Evolutionary conservation across 2,329 filamentous ascomycete genomes (phyloP), one percentile per base, ranked within the genome.

Genomic region (Fusarium sp.): DNA sequence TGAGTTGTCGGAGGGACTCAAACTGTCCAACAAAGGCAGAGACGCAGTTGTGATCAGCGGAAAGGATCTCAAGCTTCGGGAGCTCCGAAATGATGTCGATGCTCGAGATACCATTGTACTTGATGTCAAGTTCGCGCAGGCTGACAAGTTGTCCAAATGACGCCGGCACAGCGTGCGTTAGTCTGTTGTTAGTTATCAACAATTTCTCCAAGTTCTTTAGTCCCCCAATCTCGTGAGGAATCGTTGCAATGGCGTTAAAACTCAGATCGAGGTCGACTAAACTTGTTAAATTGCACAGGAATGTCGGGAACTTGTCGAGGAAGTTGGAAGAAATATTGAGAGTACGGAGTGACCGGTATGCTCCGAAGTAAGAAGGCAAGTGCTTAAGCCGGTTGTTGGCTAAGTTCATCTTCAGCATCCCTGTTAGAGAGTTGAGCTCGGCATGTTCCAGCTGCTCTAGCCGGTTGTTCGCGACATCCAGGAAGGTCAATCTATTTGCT

Each of bases 301-400:
- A 97, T 26, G 91, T 86, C 0, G 96, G 96, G 70, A 99, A 97
- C 42, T 89, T 89, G 61, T 92, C 91, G 59, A 99, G 87, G 67
- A 93, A 95, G 80, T 99, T 99, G 2, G 96, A 99, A 2, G 95
- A 97, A 52, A 99, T 86, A 77, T 97, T 98, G 64, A 99, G 84
- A 70, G 90, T 95, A 69, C 96, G 89, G 67, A 99, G 85, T 8
- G 90, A 87, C 68, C 89, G 90, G 80, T 97, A 99, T 23, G 89
- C 87, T 26, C 90, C 91, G 80, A 99, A 98, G 75, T 95, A 96
- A 3, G 87, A 81, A 1, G 96, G 96, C 2, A 99, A 84, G 55
- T 88, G 86, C 35, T 90, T 93, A 23, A 99, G 84, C 65, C 93
- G 92, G 80, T 99, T 99, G 82, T 98, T 99, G 69, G 95, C 93